phyloP scores from a whole-genome alignment of 2,329 filamentous ascomycete genomes.

The Fusarium dimerum region DNA sequence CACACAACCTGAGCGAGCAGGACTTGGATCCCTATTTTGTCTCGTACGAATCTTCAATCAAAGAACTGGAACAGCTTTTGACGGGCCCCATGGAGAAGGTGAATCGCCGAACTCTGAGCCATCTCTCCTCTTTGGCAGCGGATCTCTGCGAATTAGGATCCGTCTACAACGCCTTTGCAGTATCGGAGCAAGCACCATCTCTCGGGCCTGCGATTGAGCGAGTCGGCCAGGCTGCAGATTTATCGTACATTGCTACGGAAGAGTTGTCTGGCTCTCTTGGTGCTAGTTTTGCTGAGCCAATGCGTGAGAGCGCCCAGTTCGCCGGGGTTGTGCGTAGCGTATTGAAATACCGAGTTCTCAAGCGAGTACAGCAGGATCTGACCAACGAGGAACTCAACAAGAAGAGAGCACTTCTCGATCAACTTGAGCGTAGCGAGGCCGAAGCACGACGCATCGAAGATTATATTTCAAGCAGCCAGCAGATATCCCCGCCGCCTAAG shows the following conservation, averaged over 20 bases:
- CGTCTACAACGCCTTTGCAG: slow-evolving; percentile 94
- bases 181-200: slow-evolving; percentile 87
- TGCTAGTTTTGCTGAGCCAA: slow-evolving; percentile 93
- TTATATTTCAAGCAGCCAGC: slow-evolving; percentile 76
- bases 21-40: slow-evolving; percentile 96
- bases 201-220: slow-evolving; percentile 92
- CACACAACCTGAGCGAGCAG: slow-evolving; percentile 76
- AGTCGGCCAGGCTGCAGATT: slow-evolving; percentile 90
- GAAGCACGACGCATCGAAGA: slow-evolving; percentile 94
- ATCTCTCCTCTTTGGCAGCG: slow-evolving; percentile 78
- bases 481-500: slow-evolving; percentile 59
- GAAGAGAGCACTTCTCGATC: slow-evolving; percentile 79
- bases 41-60: slow-evolving; percentile 87
- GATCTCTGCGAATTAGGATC: slow-evolving; percentile 93
- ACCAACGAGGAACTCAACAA: slow-evolving; percentile 90
- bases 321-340: slow-evolving; percentile 90
- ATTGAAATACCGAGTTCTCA: slow-evolving; percentile 84
- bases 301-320: slow-evolving; percentile 97
- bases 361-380: slow-evolving; percentile 96
- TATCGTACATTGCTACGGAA: slow-evolving; percentile 93
- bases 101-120: slow-evolving; percentile 83
- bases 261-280: slow-evolving; percentile 87
- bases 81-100: slow-evolving; percentile 96
- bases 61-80: slow-evolving; percentile 84
- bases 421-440: slow-evolving; percentile 88